Conservation (phyloP, 2,329 filamentous ascomycete species). For the Phialemoniopsis sp. region DNA sequence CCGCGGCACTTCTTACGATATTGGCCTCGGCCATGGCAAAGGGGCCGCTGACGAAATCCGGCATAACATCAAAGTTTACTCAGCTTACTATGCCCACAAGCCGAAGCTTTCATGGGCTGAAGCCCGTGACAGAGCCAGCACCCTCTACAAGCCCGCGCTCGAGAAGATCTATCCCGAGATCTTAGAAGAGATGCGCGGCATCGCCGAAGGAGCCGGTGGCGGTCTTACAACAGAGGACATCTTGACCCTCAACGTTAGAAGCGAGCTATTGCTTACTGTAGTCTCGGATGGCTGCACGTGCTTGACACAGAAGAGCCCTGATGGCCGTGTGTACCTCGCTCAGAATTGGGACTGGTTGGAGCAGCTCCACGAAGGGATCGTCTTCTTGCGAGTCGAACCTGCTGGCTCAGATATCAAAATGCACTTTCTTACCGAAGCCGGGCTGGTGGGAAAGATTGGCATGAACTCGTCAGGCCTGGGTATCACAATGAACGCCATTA, state of each 20-base stretch:
- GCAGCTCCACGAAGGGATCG: no score
- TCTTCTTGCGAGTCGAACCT: no score
- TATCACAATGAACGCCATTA: constrained; percentile 58
- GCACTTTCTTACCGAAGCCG: constrained; percentile 53
- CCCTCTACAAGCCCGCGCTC: no score
- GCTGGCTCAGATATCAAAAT: constrained; percentile 38
- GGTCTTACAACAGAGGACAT: constrained; percentile 41
- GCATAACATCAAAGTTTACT: no score
- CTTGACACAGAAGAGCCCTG: constrained; percentile 35
- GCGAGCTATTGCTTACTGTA: constrained; percentile 52
- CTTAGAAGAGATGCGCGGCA: constrained; percentile 43
- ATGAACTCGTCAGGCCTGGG: constrained; percentile 58
- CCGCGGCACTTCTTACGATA: no score
- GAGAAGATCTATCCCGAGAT: no score
- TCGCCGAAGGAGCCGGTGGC: constrained; percentile 50
- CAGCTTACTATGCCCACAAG: no score
- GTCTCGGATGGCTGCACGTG: constrained; percentile 56
- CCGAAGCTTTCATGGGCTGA: no score
- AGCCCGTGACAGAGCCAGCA: no score
- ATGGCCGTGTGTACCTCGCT: constrained; percentile 31
- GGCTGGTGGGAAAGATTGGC: constrained; percentile 63
- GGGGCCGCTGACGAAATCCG: no score
- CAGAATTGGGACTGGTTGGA: constrained; percentile 67
- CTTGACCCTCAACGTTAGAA: constrained; percentile 53
- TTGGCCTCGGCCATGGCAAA: no score